Evolutionary conservation across 768 basidiomycete genomes (phyloP).

Genomic region (Mycena belliarum): DNA sequence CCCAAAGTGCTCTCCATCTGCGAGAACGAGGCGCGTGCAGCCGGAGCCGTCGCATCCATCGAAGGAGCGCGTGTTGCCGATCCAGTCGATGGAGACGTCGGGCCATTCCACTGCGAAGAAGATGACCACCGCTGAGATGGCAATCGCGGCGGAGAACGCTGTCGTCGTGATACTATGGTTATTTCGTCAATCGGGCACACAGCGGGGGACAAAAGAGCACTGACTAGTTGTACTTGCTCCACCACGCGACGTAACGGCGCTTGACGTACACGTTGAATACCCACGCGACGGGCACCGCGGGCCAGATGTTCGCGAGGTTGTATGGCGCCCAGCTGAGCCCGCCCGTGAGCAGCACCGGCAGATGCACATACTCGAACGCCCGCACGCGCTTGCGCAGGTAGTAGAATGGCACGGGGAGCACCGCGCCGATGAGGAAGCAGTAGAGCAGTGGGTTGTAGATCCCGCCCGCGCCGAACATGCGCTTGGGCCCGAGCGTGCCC

Average conservation of each 20-base stretch:
- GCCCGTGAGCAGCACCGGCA: not conserved
- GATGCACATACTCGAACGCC: not conserved
- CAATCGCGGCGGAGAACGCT: constrained; percentile 35
- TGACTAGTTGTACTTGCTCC: constrained; percentile 25
- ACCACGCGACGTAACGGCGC: constrained; percentile 28
- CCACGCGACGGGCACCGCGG: constrained; percentile 24
- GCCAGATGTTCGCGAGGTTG: constrained; percentile 23
- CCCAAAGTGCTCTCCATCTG: constrained; percentile 24
- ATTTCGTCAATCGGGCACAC: too few species aligned
- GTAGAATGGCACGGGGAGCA: constrained; percentile 35
- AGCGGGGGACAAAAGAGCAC: not conserved
- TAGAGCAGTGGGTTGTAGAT: constrained; percentile 28
- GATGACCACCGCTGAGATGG: constrained; percentile 35
- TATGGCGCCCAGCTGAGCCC: constrained; percentile 17
- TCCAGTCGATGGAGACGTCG: constrained; percentile 29
- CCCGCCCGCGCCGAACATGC: constrained; percentile 34
- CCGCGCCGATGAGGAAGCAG: constrained; percentile 37
- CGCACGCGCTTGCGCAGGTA: constrained; percentile 24
- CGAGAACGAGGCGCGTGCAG: constrained; percentile 22
- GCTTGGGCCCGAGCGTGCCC: constrained; percentile 32
- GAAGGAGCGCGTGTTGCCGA: constrained; percentile 30
- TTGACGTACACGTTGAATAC: constrained; percentile 30
- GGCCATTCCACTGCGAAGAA: constrained; percentile 36
- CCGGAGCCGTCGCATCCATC: constrained; percentile 20
- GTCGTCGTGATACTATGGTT: constrained; percentile 34